Evolutionary conservation across 2,329 filamentous ascomycete species (phyloP), one percentile per base, ranked within the genome.

Genomic region (Pseudocercospora pini-densiflorae): DNA sequence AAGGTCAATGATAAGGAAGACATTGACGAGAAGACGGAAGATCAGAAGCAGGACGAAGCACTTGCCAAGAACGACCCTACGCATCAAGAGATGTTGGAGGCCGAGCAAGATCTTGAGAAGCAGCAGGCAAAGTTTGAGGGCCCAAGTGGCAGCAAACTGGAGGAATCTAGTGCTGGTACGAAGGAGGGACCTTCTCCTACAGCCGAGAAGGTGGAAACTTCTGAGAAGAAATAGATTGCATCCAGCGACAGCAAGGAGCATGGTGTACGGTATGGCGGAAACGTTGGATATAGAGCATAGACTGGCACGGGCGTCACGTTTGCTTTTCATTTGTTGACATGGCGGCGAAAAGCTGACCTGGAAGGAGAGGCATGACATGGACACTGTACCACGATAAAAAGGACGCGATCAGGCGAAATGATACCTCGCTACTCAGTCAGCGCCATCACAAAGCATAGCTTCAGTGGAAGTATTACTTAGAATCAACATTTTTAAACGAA

Each of bases 1-100:
- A 71, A 70, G 7, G 72, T 79, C 12, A 92, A 93, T 76, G 95
- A 98, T 74, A 88, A 89, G 31, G 92, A 97, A 68, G 88, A 98
- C 77, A 98, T 98, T 73, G 94, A 98, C 75, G 95, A 98, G 80
- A 93, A 94, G 82, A 93, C 97, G 71, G 87, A 89, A 67, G 76
- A 77, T 21, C 66, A 62, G 36, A 72, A 70, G 55, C 74, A 76
- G 59, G 72, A 74, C 14, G 72, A 72, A 23, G 74, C 74, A 12
- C 66, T 77, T 8, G 66, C 66, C 10, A 69, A 73, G 40, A 62
- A 64, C 24, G 63, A 66, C 14, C 49, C 64, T 4, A 67, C 67
- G 1, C 61, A 64, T 9, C 29, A 51, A 8, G 70, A 72, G 24
- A 71, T 72, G 68, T 66, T 66, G n/a, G 73, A 74, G 36, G 65